phyloP scores from a whole-genome alignment of 2,329 filamentous ascomycete species.

The Chaetomiaceae sp. region DNA sequence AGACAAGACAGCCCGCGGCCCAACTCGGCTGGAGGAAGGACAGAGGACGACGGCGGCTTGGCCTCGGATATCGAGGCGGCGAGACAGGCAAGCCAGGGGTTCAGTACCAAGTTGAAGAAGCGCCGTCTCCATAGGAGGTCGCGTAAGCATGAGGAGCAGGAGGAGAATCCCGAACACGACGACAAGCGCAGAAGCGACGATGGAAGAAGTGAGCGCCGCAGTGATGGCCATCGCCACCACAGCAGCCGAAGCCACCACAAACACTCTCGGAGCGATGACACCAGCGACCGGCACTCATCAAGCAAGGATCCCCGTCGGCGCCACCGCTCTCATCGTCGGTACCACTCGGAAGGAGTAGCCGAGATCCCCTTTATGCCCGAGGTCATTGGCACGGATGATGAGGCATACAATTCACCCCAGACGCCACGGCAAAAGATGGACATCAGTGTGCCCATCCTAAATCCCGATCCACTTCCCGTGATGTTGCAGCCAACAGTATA shows the following conservation, averaged over 20 bases:
- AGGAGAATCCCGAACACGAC: conserved; percentile 31
- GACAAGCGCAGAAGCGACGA: conserved; percentile 14
- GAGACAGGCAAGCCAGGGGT: conserved; percentile 34
- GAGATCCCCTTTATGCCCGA: conserved; percentile 24
- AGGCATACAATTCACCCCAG: conserved; percentile 25
- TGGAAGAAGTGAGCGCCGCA: conserved; percentile 19
- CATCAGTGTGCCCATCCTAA: conserved; percentile 50
- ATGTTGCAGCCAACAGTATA: conserved; percentile 56
- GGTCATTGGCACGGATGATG: conserved; percentile 29
- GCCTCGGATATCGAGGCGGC: conserved; percentile 35
- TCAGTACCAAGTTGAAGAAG: conserved; percentile 47
- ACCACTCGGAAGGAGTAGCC: conserved; percentile 24
- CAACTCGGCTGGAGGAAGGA: conserved; percentile 21
- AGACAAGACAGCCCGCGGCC: conserved; percentile 23
- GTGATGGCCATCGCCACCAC: conserved; percentile 10
- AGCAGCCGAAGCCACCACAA: conserved; percentile 27
- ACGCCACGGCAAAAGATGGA: conserved; percentile 27
- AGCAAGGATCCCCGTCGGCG: conserved; percentile 14
- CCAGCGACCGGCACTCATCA: conserved; percentile 23
- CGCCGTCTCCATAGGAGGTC: conserved; percentile 38
- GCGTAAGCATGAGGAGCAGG: conserved; percentile 28
- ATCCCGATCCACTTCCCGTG: conserved; percentile 46
- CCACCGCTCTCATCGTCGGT: conserved; percentile 25
- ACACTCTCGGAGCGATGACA: conserved; percentile 28
- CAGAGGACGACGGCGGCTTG: conserved; percentile 32